These are phyloP conservation scores for Garcia nutans DNA, from an alignment of 345 rosid species.

Conservation along the genomic window DNA sequence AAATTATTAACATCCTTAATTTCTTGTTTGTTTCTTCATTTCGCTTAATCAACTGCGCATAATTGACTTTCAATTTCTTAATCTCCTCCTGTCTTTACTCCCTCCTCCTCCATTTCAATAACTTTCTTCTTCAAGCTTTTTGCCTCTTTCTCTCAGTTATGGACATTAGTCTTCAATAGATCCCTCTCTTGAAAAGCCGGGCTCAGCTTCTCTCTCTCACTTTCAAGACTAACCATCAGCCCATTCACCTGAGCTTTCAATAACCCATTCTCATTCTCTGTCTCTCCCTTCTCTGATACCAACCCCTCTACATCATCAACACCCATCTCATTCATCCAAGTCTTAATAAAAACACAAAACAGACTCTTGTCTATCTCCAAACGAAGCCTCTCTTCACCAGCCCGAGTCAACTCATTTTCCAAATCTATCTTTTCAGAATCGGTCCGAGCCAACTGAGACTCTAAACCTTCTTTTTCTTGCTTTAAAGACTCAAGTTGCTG, in stretches of 20 bases:
- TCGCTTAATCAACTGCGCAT: conserved; percentile 35
- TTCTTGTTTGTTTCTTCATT: conserved; percentile 27
- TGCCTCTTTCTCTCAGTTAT: conserved; percentile 32
- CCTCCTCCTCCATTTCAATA: conserved; percentile 41
- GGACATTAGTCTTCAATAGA: conserved; percentile 29
- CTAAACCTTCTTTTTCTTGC: conserved; percentile 38
- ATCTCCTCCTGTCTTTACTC: conserved; percentile 29
- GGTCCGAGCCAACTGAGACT: conserved; percentile 42
- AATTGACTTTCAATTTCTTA: conserved; percentile 31
- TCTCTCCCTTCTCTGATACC: conserved; percentile 34
- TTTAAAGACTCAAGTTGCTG: conserved; percentile 49
- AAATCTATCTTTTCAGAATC: conserved; percentile 30
- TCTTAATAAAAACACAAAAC: conserved; percentile 37
- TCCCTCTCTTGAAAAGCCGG: conserved; percentile 49
- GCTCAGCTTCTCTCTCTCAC: conserved; percentile 29
- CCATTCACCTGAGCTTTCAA: conserved; percentile 36
- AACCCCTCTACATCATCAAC: conserved; percentile 28
- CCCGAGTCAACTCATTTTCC: conserved; percentile 34
- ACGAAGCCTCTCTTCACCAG: conserved; percentile 37
- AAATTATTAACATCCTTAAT: conserved; percentile 26
- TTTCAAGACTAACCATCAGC: conserved; percentile 33
- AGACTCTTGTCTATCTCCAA: conserved; percentile 47
- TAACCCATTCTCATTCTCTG: conserved; percentile 35
- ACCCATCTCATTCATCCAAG: conserved; percentile 42
- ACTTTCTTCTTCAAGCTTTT: conserved; percentile 35